Evolutionary conservation across 768 basidiomycete species (phyloP), one percentile per base, ranked within the genome.

Genomic region (Leccinum sublutescens): DNA sequence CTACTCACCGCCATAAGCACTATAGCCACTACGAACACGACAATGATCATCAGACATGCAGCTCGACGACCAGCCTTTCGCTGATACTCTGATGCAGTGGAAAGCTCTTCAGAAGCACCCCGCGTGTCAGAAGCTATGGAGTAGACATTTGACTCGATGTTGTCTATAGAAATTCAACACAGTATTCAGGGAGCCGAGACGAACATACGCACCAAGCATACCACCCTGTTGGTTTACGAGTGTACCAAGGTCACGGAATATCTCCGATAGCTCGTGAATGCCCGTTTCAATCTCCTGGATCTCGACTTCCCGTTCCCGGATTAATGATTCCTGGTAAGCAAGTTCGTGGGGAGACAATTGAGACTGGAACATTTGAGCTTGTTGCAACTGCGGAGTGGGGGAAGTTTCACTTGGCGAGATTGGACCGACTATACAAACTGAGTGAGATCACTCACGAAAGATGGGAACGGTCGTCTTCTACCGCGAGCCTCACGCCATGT

Each of bases 271-370:
- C 73, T 99, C 96, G 68, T 96, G 93, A 56, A 99, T 98, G 7
- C 97, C 96, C 7, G 85, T 87, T 74, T 99, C 97, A 54, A 99
- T 99, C 70, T 98, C 95, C 53, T 91, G 85, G 56, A 98, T 98
- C 68, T 98, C 97, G 0, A 80, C 81, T 72, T 99, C 96, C 17
- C 97, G 89, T 70, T 99, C 97, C 40, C 58, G 70, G 38, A 74
- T 74, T 38, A 98, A 77, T 10, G 93, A 91, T 71, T 99, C 96
- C 73, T 98, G 97, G 71, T 95, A 95, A 14, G 93, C 93, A 23
- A 98, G 82, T 74, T 98, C 96, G 60, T 91, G 89, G 0, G 92
- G 91, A 2, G 91, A 93, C n/a, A 93, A 76, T 60, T 89, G 87
- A 6, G 77, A 77, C 68, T 91, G 87, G 29, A 91, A 71, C 0